Evolutionary conservation across 225 moss, liverwort and hornwort species (phyloP).

Genomic region (Marchantia paleacea): DNA sequence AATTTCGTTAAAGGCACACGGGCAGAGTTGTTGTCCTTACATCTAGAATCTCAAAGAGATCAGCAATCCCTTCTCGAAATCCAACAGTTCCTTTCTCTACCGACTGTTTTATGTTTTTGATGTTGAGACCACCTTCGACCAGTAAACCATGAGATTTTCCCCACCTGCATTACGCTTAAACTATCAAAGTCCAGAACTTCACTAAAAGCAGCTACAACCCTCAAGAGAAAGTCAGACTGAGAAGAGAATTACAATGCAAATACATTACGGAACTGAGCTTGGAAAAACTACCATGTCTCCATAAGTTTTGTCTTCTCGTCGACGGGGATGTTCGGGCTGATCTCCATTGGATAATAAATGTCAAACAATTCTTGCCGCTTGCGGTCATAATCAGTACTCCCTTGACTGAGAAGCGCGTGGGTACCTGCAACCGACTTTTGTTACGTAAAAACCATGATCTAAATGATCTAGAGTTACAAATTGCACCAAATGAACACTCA

Average conservation of each 20-base stretch:
- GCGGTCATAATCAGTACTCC: conserved; percentile 56
- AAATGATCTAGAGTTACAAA: background rate
- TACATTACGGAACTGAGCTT: background rate
- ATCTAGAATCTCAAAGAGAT: conserved; percentile 65
- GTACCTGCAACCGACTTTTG: conserved; percentile 42
- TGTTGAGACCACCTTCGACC: conserved; percentile 75
- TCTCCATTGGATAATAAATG: conserved; percentile 67
- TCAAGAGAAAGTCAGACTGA: background rate
- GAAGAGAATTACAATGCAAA: background rate
- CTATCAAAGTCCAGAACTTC: background rate
- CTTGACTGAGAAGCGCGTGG: conserved; percentile 58
- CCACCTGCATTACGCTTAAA: conserved; percentile 55
- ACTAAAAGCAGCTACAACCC: background rate
- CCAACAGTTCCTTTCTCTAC: conserved; percentile 61
- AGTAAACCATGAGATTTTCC: conserved; percentile 72
- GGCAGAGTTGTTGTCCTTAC: conserved; percentile 31
- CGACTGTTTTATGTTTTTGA: conserved; percentile 52
- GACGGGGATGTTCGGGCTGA: conserved; percentile 53
- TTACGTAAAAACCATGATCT: background rate
- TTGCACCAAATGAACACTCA: too few relatives aligned
- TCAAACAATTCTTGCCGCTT: conserved; percentile 73
- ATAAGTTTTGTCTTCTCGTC: conserved; percentile 64
- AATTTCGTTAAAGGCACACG: too few relatives aligned
- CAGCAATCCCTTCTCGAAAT: conserved; percentile 66
- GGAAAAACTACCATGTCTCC: conserved; percentile 63